A percentile compares a stretch with the other conserved stretches of the same genome.
Conservation (phyloP, 257 asterid species). For the Penstemon eatonii region DNA sequence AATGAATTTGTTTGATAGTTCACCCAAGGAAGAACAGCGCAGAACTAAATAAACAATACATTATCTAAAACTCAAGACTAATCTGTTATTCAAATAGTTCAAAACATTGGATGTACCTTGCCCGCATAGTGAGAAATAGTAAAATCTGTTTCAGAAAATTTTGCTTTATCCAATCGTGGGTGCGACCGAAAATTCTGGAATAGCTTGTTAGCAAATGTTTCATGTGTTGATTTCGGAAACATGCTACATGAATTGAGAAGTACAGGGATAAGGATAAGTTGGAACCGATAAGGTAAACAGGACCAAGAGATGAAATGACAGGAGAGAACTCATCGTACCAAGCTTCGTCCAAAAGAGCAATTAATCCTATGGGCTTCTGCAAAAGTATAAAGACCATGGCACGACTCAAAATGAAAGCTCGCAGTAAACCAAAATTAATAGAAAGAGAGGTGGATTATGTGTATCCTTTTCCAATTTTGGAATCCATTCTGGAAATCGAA, state of each 20-base stretch:
- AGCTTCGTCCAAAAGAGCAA: conserved; percentile 97
- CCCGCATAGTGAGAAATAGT: conserved; percentile 97
- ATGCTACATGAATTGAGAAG: conserved; percentile 57
- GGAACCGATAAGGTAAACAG: conserved; percentile 24
- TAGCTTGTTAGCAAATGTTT: conserved; percentile 86
- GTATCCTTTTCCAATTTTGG: background rate
- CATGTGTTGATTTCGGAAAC: conserved; percentile 98
- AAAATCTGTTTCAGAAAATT: conserved; percentile 94
- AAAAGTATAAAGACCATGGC: conserved; percentile 31
- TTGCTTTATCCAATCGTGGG: conserved; percentile 76
- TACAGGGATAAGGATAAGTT: conserved; percentile 31
- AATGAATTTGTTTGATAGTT: conserved; percentile 85
- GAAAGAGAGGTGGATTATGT: background rate
- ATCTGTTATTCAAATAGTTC: conserved; percentile 21
- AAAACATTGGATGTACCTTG: conserved; percentile 58
- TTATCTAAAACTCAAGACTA: conserved; percentile 5
- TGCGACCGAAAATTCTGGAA: conserved; percentile 81
- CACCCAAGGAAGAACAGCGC: conserved; percentile 55
- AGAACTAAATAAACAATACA: conserved; percentile 27
- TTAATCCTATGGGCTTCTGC: conserved; percentile 98
- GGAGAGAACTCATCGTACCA: conserved; percentile 57
- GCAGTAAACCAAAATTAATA: background rate
- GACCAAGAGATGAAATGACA: conserved; percentile 32
- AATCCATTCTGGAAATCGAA: conserved; percentile 11
- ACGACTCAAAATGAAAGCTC: conserved; percentile 28